Conservation (phyloP, 768 basidiomycete genomes). For the Agrocybe chaxingu region DNA sequence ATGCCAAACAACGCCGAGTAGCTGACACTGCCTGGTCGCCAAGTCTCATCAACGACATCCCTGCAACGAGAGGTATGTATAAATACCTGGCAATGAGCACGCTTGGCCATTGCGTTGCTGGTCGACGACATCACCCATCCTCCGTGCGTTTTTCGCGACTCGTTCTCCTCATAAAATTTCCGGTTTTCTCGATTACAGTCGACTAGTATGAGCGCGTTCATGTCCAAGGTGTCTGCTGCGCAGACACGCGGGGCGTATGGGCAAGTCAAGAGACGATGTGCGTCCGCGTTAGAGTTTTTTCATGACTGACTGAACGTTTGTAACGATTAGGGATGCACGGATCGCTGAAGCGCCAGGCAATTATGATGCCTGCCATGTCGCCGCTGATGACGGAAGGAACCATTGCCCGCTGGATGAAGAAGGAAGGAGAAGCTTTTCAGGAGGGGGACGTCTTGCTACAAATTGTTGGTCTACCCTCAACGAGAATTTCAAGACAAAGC, state of each 20-base stretch:
- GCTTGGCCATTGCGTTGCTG: slow-evolving; percentile 11
- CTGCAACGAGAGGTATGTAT: neutral
- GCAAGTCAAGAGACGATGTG: slow-evolving; percentile 24
- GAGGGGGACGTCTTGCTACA: slow-evolving; percentile 76
- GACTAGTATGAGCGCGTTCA: slow-evolving; percentile 22
- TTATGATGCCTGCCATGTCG: slow-evolving; percentile 82
- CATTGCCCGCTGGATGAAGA: slow-evolving; percentile 75
- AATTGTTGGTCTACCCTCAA: slow-evolving; percentile 46
- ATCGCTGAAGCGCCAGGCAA: slow-evolving; percentile 31
- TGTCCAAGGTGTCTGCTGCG: slow-evolving; percentile 20
- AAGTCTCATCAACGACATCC: too few relatives aligned
- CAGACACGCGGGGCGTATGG: slow-evolving; percentile 20
- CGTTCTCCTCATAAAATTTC: neutral
- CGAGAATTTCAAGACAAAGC: neutral
- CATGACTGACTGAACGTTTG: neutral
- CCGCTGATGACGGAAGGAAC: slow-evolving; percentile 89
- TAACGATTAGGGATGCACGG: slow-evolving; percentile 28
- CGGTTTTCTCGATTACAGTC: slow-evolving; percentile 22
- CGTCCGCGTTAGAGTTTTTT: slow-evolving; percentile 5
- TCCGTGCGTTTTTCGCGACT: neutral
- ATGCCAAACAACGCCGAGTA: too few relatives aligned
- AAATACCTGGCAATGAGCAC: slow-evolving; percentile 8
- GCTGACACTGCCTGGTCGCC: too few relatives aligned
- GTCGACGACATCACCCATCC: slow-evolving; percentile 10
- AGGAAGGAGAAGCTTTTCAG: slow-evolving; percentile 68